Percentiles rank a stretch among this genome's conserved stretches.
phyloP scores from a whole-genome alignment of 1,284 basidiomycete genomes.

The Trametes pubescens region DNA sequence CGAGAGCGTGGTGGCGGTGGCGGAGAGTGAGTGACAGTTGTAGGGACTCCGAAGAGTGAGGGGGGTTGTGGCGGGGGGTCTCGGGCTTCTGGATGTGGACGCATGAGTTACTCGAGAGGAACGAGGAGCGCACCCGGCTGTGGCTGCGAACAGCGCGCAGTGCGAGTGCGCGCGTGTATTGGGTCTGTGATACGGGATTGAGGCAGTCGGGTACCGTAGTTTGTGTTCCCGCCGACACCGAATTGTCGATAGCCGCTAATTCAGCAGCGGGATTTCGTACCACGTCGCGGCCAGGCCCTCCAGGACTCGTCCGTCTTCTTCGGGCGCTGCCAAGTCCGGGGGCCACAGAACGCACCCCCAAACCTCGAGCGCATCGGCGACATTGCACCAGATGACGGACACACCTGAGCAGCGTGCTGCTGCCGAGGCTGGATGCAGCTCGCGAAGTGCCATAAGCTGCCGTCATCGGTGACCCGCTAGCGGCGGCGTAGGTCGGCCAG shows the following conservation, averaged over 20 bases:
- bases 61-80: background rate
- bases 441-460: too few species aligned
- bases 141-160: background rate
- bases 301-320: background rate
- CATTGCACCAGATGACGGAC: background rate
- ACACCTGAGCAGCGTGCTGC: background rate
- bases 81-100: background rate
- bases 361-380: background rate
- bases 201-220: constrained; percentile 11
- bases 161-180: background rate
- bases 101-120: too few species aligned
- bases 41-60: background rate
- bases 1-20: constrained; percentile 1
- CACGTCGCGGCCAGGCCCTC: background rate
- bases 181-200: constrained; percentile 1
- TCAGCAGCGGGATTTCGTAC: constrained; percentile 9
- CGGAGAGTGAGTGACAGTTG: background rate
- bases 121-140: too few species aligned
- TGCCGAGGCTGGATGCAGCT: too few species aligned
- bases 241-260: constrained; percentile 9
- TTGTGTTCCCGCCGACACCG: background rate
- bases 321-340: constrained; percentile 2
- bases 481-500: background rate
- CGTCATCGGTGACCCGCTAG: background rate
- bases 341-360: background rate